Conservation (phyloP, 2,329 filamentous ascomycete genomes). For the Phoma sp. region DNA sequence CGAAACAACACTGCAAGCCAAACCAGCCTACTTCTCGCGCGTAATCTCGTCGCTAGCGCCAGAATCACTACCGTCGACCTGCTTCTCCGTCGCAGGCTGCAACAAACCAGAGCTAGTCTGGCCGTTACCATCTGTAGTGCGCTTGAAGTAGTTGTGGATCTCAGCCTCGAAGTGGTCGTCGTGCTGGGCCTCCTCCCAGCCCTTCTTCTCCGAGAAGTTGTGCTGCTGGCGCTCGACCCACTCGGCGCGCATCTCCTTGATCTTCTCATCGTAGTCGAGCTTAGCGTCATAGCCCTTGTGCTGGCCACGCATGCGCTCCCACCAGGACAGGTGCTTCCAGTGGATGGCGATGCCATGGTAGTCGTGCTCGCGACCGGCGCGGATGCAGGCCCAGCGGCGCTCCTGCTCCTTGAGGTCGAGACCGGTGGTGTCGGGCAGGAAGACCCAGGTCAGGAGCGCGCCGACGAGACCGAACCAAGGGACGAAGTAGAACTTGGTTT, state of each 20-base stretch:
- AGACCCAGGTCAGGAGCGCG: slow-evolving; percentile 81
- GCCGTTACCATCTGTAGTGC: slow-evolving; percentile 30
- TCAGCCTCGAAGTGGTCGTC: slow-evolving; percentile 41
- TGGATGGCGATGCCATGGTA: slow-evolving; percentile 96
- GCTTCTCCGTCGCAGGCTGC: slow-evolving; percentile 25
- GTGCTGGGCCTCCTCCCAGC: slow-evolving; percentile 34
- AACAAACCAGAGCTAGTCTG: slow-evolving; percentile 15
- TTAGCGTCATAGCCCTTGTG: slow-evolving; percentile 82
- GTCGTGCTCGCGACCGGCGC: slow-evolving; percentile 74
- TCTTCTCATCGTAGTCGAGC: slow-evolving; percentile 81
- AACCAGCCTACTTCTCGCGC: slow-evolving; percentile 8
- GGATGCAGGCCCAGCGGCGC: slow-evolving; percentile 88
- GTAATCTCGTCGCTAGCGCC: slow-evolving; percentile 14
- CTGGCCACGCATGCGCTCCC: slow-evolving; percentile 80
- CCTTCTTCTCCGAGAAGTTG: slow-evolving; percentile 48
- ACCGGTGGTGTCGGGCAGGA: slow-evolving; percentile 95
- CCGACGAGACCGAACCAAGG: slow-evolving; percentile 94
- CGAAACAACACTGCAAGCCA: neutral
- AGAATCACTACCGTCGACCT: slow-evolving; percentile 17
- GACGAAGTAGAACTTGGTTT: slow-evolving; percentile 87
- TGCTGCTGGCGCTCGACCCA: slow-evolving; percentile 63
- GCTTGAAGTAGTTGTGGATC: slow-evolving; percentile 45
- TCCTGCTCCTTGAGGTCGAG: slow-evolving; percentile 98
- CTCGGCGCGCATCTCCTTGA: slow-evolving; percentile 75
- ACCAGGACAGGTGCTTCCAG: slow-evolving; percentile 83